Conservation (phyloP, 257 asterid genomes). For the Nicotiana undulata region DNA sequence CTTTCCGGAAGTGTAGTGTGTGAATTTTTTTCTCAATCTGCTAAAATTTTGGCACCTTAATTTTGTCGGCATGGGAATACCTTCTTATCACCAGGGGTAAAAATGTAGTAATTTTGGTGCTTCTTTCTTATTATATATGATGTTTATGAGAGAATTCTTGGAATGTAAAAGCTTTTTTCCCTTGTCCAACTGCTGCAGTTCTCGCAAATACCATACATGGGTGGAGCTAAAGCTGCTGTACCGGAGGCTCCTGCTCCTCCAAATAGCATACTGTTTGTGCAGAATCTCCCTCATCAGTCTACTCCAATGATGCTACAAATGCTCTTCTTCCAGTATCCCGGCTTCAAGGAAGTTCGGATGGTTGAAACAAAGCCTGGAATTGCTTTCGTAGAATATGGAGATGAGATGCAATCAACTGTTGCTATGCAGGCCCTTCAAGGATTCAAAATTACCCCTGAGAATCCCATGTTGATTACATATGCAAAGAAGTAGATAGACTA, state of each 20-base stretch:
- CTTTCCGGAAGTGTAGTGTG: background rate
- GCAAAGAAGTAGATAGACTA: constrained; percentile 66
- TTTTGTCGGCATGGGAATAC: background rate
- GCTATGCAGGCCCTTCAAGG: constrained; percentile 94
- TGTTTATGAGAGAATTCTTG: background rate
- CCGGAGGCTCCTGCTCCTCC: constrained; percentile 99
- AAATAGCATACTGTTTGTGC: constrained; percentile 74
- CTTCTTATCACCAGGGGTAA: background rate
- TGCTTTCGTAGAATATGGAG: constrained; percentile 82
- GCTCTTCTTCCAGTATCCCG: constrained; percentile 81
- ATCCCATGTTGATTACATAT: constrained; percentile 77
- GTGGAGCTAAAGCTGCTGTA: constrained; percentile 48
- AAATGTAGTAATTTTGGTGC: background rate
- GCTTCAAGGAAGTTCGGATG: constrained; percentile 96
- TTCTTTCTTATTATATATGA: background rate
- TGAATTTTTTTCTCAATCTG: background rate
- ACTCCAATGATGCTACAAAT: constrained; percentile 95
- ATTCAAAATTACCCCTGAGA: constrained; percentile 64
- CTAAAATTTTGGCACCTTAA: background rate
- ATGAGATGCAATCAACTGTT: constrained; percentile 88
- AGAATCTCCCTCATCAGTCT: constrained; percentile 91
- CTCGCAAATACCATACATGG: constrained; percentile 70
- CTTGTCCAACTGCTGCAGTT: constrained; percentile 35
- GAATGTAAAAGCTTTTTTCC: background rate
- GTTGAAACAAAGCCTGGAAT: constrained; percentile 95